phyloP scores from a whole-genome alignment of 352 stramenopile genomes.

The Phytophthora sansomeana region DNA sequence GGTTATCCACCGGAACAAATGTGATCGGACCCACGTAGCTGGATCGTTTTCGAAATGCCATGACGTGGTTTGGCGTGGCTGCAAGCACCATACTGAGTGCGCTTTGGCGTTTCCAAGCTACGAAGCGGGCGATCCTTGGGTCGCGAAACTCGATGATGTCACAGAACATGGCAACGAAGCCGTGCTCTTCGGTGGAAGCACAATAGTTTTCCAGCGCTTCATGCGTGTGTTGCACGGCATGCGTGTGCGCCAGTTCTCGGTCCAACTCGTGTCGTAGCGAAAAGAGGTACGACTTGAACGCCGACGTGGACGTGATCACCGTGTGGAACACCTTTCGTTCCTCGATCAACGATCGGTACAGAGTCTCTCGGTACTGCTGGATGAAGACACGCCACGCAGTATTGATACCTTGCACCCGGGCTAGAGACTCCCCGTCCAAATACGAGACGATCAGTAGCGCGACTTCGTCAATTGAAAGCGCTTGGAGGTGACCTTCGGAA shows the following conservation, averaged over 20 bases:
- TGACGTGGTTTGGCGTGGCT: constrained; percentile 64
- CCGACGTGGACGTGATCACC: constrained; percentile 50
- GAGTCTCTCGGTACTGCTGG: constrained; percentile 39
- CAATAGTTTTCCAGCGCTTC: constrained; percentile 66
- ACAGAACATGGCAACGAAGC: constrained; percentile 84
- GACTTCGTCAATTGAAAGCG: constrained; percentile 54
- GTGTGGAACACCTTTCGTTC: constrained; percentile 41
- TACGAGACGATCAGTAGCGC: constrained; percentile 58
- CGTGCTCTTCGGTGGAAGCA: constrained; percentile 53
- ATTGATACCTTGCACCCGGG: constrained; percentile 51
- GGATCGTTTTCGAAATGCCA: constrained; percentile 62
- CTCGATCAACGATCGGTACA: constrained; percentile 51
- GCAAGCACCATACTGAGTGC: constrained; percentile 74
- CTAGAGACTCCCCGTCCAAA: constrained; percentile 58
- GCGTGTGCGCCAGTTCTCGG: constrained; percentile 57
- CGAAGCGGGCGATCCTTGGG: constrained; percentile 57
- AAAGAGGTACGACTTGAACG: constrained; percentile 67
- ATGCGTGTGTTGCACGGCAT: constrained; percentile 45
- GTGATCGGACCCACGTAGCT: constrained; percentile 61
- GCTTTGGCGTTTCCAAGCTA: constrained; percentile 62
- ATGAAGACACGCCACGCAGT: constrained; percentile 52
- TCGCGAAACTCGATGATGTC: constrained; percentile 78
- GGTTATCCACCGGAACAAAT: constrained; percentile 77
- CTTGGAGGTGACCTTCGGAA: constrained; percentile 25
- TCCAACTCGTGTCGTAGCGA: constrained; percentile 51